These are phyloP conservation scores for Inga leiocalycina DNA, from an alignment of 306 rosid species.

Conservation along the genomic window DNA sequence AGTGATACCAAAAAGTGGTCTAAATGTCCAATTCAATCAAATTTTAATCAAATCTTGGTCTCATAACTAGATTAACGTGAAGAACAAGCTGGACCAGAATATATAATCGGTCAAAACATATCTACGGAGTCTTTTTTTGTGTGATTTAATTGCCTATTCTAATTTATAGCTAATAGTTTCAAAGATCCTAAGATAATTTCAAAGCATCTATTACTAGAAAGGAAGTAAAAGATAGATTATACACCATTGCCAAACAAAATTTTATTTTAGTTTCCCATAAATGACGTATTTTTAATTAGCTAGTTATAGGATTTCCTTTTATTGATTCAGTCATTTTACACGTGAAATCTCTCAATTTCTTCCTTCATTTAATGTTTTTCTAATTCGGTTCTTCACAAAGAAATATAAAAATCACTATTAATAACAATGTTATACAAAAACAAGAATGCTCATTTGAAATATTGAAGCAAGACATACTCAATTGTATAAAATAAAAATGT, in stretches of 20 bases:
- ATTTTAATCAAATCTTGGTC: neutral
- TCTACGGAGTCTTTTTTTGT: neutral
- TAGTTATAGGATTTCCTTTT: neutral
- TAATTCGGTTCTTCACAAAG: neutral
- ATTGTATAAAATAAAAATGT: neutral
- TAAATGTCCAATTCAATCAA: neutral
- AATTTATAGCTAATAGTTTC: neutral
- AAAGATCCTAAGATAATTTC: neutral
- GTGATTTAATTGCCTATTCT: neutral
- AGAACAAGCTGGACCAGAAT: neutral
- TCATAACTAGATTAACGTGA: neutral
- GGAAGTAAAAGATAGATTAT: no score
- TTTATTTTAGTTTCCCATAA: neutral
- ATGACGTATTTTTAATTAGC: neutral
- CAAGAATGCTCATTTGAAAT: neutral
- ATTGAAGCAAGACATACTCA: neutral
- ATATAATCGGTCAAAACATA: neutral
- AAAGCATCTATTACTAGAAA: no score
- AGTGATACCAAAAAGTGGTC: neutral
- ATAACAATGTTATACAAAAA: neutral
- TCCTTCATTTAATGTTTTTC: neutral
- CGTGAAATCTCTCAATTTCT: neutral
- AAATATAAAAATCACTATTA: neutral
- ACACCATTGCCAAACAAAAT: neutral
- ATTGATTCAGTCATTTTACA: neutral